phyloP scores from a whole-genome alignment of 202 grass and related monocot species.

The Panicum hallii region DNA sequence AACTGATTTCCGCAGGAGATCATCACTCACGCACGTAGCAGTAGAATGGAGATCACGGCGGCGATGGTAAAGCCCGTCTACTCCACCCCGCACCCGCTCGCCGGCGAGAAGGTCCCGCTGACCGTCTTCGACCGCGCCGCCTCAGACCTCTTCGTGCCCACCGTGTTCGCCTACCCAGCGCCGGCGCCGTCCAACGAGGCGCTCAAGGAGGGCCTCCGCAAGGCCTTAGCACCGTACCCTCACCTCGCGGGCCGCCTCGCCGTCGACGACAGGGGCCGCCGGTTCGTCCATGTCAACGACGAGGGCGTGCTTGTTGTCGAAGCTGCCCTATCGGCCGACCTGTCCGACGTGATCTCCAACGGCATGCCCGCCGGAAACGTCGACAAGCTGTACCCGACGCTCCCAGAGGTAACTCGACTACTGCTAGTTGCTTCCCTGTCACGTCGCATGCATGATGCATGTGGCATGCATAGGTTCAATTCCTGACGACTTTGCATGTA shows the following conservation, averaged over 20 bases:
- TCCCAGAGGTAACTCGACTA: not conserved
- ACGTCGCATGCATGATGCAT: not conserved
- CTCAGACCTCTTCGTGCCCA: constrained; percentile 27
- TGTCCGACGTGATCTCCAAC: constrained; percentile 23
- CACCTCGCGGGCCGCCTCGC: constrained; percentile 39
- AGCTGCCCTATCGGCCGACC: not conserved
- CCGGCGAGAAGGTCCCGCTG: constrained; percentile 35
- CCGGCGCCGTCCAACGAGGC: constrained; percentile 44
- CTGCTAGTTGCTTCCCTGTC: too few relatives aligned
- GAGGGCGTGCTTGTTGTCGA: constrained; percentile 40
- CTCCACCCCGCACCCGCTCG: constrained; percentile 16
- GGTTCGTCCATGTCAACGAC: constrained; percentile 40
- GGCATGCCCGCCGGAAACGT: not conserved
- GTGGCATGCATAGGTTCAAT: not conserved
- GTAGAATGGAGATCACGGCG: not conserved
- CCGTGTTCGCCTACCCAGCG: constrained; percentile 40
- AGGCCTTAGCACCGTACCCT: constrained; percentile 35
- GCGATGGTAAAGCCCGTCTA: constrained; percentile 19
- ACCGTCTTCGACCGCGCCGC: constrained; percentile 58
- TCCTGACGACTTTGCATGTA: not conserved
- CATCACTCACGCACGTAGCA: not conserved
- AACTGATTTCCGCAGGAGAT: not conserved
- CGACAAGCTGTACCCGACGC: constrained; percentile 25
- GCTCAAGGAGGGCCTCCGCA: constrained; percentile 40
- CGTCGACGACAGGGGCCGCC: constrained; percentile 9